A percentile compares a stretch with the other conserved stretches of the same genome.
Conservation (phyloP, 1,284 basidiomycete genomes). For the Schizophyllum commune region DNA sequence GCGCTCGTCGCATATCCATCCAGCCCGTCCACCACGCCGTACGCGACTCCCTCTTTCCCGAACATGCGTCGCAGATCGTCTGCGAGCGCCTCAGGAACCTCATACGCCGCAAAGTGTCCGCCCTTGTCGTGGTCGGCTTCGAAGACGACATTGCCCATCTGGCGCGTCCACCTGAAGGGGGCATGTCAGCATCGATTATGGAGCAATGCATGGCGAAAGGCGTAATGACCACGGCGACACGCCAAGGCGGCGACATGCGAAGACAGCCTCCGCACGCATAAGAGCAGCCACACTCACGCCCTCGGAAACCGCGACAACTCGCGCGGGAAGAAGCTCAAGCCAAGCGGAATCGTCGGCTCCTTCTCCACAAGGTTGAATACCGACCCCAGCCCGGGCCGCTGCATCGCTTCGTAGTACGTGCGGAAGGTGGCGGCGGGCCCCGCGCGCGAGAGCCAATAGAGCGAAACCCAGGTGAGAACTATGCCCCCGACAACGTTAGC, state of each 20-base stretch:
- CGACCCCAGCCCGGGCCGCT: conserved; percentile 2
- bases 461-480: conserved; percentile 54
- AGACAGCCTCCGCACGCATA: too few species aligned
- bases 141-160: conserved; percentile 9
- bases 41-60: conserved; percentile 6
- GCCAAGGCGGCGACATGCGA: too few species aligned
- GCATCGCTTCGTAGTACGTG: conserved; percentile 40
- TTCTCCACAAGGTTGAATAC: not conserved
- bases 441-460: conserved; percentile 50
- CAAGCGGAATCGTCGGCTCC: conserved; percentile 32
- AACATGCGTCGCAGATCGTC: conserved; percentile 10
- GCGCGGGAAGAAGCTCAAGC: conserved; percentile 41
- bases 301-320: conserved; percentile 31
- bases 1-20: not conserved
- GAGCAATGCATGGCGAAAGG: not conserved
- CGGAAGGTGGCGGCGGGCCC: conserved; percentile 48
- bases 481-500: not conserved
- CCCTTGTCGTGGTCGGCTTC: conserved; percentile 17
- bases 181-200: too few species aligned
- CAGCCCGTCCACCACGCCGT: conserved; percentile 1
- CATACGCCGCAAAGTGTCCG: conserved; percentile 19
- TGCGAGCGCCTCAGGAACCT: conserved; percentile 7
- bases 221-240: too few species aligned
- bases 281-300: conserved; percentile 17
- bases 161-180: conserved; percentile 4